Percentiles rank a stretch among this genome's conserved stretches.
phyloP scores from a whole-genome alignment of 2,329 filamentous ascomycete genomes.

The Teratosphaeria pseudoeucalypti region DNA sequence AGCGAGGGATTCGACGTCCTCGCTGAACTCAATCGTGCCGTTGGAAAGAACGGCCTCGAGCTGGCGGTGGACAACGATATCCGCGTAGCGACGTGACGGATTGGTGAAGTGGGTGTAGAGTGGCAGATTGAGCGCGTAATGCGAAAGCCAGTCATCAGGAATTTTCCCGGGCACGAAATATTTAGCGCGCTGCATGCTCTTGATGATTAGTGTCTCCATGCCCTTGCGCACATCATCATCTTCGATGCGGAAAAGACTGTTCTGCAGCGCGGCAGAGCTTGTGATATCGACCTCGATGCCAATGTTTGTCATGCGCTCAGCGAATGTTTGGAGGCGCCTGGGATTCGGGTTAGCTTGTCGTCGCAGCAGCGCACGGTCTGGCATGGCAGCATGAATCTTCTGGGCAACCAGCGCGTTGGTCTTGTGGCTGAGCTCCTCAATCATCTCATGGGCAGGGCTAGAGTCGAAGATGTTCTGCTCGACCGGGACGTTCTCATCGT shows the following conservation, averaged over 20 bases:
- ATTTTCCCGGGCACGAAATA: conserved; percentile 82
- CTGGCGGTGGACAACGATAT: conserved; percentile 91
- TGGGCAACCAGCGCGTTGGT: conserved; percentile 83
- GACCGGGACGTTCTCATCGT: conserved; percentile 95
- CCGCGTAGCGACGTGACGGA: conserved; percentile 86
- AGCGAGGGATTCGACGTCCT: conserved; percentile 76
- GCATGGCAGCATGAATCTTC: conserved; percentile 65
- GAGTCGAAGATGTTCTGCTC: conserved; percentile 95
- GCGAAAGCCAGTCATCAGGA: conserved; percentile 64
- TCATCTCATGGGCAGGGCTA: conserved; percentile 77
- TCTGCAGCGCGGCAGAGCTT: conserved; percentile 84
- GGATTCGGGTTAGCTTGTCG: conserved; percentile 77
- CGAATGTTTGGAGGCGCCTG: conserved; percentile 79
- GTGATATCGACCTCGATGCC: conserved; percentile 82
- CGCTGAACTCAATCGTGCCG: conserved; percentile 70
- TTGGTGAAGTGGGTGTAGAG: conserved; percentile 97
- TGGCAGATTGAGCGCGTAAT: conserved; percentile 87
- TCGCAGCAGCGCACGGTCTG: conserved; percentile 86
- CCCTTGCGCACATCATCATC: conserved; percentile 86
- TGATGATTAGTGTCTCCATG: conserved; percentile 91
- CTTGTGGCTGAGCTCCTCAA: conserved; percentile 92
- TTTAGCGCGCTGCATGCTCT: conserved; percentile 92
- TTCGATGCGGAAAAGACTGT: conserved; percentile 87
- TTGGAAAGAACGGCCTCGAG: conserved; percentile 77
- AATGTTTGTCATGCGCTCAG: conserved; percentile 83